Evolutionary conservation across 768 basidiomycete species (phyloP).

Genomic region (Pulveroboletus sp.): DNA sequence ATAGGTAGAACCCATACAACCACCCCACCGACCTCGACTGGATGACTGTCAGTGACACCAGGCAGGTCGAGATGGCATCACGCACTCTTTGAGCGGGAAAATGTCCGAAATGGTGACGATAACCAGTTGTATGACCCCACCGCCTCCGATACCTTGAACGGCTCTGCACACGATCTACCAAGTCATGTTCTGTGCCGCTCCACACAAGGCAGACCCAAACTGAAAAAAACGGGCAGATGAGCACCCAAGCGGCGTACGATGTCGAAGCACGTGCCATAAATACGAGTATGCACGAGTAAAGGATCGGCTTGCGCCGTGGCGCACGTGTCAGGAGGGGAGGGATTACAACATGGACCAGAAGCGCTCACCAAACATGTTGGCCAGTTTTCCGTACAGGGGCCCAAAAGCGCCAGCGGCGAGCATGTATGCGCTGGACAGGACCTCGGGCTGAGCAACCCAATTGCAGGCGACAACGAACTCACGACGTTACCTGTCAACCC

Average conservation of each 20-base stretch:
- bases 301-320: slow-evolving; percentile 58
- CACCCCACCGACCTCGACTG: too few relatives aligned
- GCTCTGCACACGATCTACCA: slow-evolving; percentile 75
- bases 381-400: slow-evolving; percentile 76
- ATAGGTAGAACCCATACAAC: too few relatives aligned
- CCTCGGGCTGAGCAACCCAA: too few relatives aligned
- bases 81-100: too few relatives aligned
- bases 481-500: slow-evolving; percentile 59
- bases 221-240: slow-evolving; percentile 21
- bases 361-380: slow-evolving; percentile 45
- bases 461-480: not conserved
- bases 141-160: slow-evolving; percentile 76
- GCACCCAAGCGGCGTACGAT: too few relatives aligned
- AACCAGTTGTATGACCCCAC: too few relatives aligned
- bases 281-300: slow-evolving; percentile 52
- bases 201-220: slow-evolving; percentile 77
- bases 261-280: slow-evolving; percentile 51
- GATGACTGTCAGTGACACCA: too few relatives aligned
- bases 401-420: too few relatives aligned
- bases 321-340: too few relatives aligned
- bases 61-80: too few relatives aligned
- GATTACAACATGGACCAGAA: too few relatives aligned
- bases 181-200: slow-evolving; percentile 69
- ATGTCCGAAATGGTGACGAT: too few relatives aligned
- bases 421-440: slow-evolving; percentile 58